phyloP scores from a whole-genome alignment of 2,329 filamentous ascomycete genomes.

The Ambrosiella cleistominuta region DNA sequence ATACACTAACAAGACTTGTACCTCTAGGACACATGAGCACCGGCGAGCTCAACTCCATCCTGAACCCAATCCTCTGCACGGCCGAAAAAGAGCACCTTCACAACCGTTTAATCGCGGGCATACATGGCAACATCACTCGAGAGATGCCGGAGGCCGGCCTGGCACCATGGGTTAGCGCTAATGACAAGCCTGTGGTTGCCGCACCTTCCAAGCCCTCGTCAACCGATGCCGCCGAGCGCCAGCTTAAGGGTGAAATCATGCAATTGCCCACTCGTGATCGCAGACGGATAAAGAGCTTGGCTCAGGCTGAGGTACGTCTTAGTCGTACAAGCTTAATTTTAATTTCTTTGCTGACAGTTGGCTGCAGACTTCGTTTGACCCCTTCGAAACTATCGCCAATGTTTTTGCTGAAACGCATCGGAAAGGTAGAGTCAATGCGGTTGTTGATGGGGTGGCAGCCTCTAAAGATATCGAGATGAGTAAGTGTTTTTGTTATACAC shows the following conservation, averaged over 20 bases:
- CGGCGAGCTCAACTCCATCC: constrained; percentile 42
- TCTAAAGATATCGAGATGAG: constrained; percentile 57
- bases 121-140: constrained; percentile 51
- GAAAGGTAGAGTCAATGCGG: constrained; percentile 30
- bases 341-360: neutral
- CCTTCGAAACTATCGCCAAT: constrained; percentile 34
- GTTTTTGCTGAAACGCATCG: constrained; percentile 35
- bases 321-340: neutral
- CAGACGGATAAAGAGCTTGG: constrained; percentile 47
- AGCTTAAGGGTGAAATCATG: constrained; percentile 53
- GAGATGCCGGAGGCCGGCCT: constrained; percentile 51
- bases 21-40: constrained; percentile 9
- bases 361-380: constrained; percentile 26
- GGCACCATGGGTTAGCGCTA: constrained; percentile 54
- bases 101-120: constrained; percentile 48
- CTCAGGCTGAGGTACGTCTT: constrained; percentile 38
- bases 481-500: constrained; percentile 25
- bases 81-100: constrained; percentile 45
- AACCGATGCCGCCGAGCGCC: constrained; percentile 47
- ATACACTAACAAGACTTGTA: neutral
- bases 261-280: constrained; percentile 49
- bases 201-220: constrained; percentile 43
- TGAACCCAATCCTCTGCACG: constrained; percentile 42
- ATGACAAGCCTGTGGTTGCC: constrained; percentile 44
- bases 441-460: constrained; percentile 41